These are phyloP conservation scores for Posidonia australis DNA, from an alignment of 106 monocot species.

Conservation along the genomic window DNA sequence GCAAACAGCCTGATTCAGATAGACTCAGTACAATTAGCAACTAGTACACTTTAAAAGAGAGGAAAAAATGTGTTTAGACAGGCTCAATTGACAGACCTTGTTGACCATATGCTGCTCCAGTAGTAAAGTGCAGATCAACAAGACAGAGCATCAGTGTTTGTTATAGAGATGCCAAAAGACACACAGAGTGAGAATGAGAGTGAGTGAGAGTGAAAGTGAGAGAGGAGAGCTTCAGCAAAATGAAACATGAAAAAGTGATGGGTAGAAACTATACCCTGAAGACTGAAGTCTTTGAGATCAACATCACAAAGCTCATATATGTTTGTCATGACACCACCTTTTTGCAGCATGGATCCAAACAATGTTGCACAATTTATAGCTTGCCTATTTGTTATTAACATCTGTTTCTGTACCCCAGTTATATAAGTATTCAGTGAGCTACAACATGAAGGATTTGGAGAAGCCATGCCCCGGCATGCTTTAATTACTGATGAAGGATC, in stretches of 20 bases:
- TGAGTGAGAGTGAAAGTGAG: neutral
- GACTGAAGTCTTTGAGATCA: slow-evolving; percentile 95
- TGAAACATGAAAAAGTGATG: neutral
- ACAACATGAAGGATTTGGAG: slow-evolving; percentile 62
- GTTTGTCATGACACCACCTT: slow-evolving; percentile 73
- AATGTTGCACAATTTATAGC: slow-evolving; percentile 91
- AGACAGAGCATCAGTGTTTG: neutral
- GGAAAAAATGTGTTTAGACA: neutral
- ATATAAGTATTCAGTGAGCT: slow-evolving; percentile 68
- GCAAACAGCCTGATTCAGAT: slow-evolving; percentile 65
- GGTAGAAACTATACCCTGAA: slow-evolving; percentile 53
- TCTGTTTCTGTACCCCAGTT: slow-evolving; percentile 63
- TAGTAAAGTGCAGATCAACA: slow-evolving; percentile 6
- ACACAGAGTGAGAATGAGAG: too few relatives aligned
- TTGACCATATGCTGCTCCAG: slow-evolving; percentile 70
- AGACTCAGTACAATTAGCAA: neutral
- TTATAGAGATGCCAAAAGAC: too few relatives aligned
- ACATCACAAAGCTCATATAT: slow-evolving; percentile 81
- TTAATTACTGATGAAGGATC: slow-evolving; percentile 70
- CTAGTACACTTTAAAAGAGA: neutral
- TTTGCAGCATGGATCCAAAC: slow-evolving; percentile 93
- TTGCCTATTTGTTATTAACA: slow-evolving; percentile 97
- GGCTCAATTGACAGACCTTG: slow-evolving; percentile 45
- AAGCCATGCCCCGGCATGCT: slow-evolving; percentile 46
- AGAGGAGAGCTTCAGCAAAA: neutral